Base-by-base conservation (phyloP, 2,329 filamentous ascomycete species). In the Fusarium hostae region DNA sequence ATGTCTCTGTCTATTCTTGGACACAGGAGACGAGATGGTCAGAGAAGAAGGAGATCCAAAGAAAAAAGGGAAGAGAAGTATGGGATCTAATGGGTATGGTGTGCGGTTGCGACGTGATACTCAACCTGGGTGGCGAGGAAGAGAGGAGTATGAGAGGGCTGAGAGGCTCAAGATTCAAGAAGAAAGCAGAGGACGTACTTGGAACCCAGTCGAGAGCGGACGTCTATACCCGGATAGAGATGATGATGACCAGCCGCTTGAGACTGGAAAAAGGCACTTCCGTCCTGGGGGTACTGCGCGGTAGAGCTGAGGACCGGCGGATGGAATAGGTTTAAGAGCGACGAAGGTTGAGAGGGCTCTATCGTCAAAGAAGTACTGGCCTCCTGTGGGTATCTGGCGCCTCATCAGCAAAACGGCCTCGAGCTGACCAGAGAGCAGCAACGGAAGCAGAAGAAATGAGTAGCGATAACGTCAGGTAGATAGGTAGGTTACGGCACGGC, bases 371-470 rank as follows among this genome's bases (percentile, higher is more conserved):
- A 83, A 69, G 83, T 83, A 78, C 80, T 84, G 76, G 85, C 81
- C 76, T 88, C 86, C 78, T 87, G 86, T 77, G 81, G 84, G 81
- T 88, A 89, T 84, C 87, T 89, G 79, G 70, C 74, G 57, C 61
- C 59, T 69, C 70, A 75, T 79, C 66, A 77, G 77, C 71, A 68
- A 65, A 76, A 72, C 55, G 43, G 63, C 60, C 70, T 71, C 67
- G 64, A 63, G 71, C 63, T 68, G 64, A 68, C 57, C 66, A 68
- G 57, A 52, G 48, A 74, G 40, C 50, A 64, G 45, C 56, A 63
- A 66, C 56, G 71, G 54, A 32, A 72, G 48, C n/a, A 58, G 37
- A 65, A 60, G 44, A 65, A 63, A 37, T 18, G 56, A 59, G 55
- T 44, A 59, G 54, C 22, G 66, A 68, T 51, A 68, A 63, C 41